Conservation (phyloP, 2,329 filamentous ascomycete species). For the Lecanicillium sp. region DNA sequence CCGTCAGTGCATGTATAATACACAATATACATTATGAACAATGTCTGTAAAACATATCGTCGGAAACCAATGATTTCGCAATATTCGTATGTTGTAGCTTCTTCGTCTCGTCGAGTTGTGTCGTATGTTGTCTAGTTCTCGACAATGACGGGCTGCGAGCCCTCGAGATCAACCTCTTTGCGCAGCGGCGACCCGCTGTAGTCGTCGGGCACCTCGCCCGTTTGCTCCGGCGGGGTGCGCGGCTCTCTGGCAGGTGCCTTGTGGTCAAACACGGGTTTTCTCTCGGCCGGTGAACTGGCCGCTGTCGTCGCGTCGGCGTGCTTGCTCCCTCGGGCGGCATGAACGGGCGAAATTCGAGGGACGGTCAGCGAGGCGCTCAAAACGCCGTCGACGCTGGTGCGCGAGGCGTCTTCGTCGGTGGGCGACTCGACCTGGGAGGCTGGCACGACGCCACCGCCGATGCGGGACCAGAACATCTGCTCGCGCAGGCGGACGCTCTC, state of each 20-base stretch:
- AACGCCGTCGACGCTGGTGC: not conserved
- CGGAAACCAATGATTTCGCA: not conserved
- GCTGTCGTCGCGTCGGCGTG: no score
- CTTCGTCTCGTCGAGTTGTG: no score
- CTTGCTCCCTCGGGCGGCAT: not conserved
- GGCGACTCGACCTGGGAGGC: slow-evolving; percentile 28
- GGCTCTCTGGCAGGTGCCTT: slow-evolving; percentile 7
- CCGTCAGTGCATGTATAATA: slow-evolving; percentile 10
- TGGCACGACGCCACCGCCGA: slow-evolving; percentile 87
- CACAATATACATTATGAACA: slow-evolving; percentile 19
- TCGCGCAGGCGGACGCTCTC: slow-evolving; percentile 85
- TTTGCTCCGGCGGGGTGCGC: slow-evolving; percentile 10
- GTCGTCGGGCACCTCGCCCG: not conserved
- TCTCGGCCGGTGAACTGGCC: no score
- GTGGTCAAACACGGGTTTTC: slow-evolving; percentile 4
- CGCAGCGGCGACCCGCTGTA: not conserved
- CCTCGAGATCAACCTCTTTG: not conserved
- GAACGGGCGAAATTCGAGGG: not conserved
- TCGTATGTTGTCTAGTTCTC: not conserved
- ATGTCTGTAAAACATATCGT: not conserved
- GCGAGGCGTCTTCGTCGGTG: not conserved
- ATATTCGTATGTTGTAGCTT: no score
- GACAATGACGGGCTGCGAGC: not conserved
- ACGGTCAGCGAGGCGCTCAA: not conserved
- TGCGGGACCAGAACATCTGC: slow-evolving; percentile 93